Base-by-base conservation (phyloP, 805 yeast genomes). In the Kluyveromyces lactis region DNA sequence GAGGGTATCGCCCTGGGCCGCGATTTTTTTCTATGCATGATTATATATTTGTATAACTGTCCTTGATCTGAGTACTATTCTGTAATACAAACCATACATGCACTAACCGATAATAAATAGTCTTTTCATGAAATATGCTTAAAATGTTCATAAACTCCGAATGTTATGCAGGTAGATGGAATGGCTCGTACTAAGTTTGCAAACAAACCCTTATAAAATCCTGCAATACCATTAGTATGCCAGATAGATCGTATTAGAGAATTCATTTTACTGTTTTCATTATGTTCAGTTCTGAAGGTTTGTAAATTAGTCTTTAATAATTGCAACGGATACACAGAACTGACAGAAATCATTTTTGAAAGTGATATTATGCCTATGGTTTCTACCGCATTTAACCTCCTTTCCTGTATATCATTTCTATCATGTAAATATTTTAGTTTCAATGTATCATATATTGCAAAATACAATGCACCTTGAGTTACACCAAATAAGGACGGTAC, bases 91-190 rank as follows among this genome's bases (percentile, higher is more conserved):
- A n/a, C n/a, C n/a, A n/a, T n/a, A n/a, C n/a, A n/a, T n/a, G n/a
- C n/a, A n/a, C 24, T 21, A 27, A 27, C 30, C 11, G 30, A n/a
- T 27, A 21, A 21, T 34, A 11, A 18, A 28, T 10, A 19, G 2
- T 12, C 11, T 12, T 17, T 29, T 30, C 18, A 37, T 30, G 16
- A 19, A 29, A 33, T 35, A 19, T 53, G 55, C 38, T 64, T 71
- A 46, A 75, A 65, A 29, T 72, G 67, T 55, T 92, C 98, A 53
- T 92, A 92, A 4, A 83, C 83, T 4, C 82, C 68, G 56, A 92
- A 86, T 0, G 97, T 92, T 10, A 89, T 73, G 54, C 95, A 84
- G 3, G 97, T 89, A 1, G 96, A 87, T 0, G 98, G 98, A 4
- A 92, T 70, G 1, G 90, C 95, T 34, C 97, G 67, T 1, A 84